Base-by-base conservation (phyloP, 176 grass and related monocot genomes). In the Areca catechu region DNA sequence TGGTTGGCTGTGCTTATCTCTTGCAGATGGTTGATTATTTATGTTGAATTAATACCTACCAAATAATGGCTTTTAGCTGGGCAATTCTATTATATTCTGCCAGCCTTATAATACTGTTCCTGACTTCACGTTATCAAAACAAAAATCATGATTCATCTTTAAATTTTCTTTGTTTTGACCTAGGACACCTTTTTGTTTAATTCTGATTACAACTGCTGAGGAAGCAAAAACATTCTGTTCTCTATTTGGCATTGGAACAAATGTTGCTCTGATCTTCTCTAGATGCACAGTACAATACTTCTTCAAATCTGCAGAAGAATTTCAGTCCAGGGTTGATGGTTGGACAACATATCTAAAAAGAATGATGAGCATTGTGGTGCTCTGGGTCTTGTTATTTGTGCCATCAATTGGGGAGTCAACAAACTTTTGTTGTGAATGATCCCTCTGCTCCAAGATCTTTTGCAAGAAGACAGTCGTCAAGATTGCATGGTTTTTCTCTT, bases 201-300 rank as follows among this genome's bases (percentile, higher is more conserved):
- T 76, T 37, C 76, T 89, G 89, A 95, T 95, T 48, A 95, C 85
- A 22, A 95, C 84, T 50, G 68, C 89, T 30, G 81, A 95, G 24
- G 89, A 95, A 82, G 89, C 89, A 55, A 89, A 95, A 50, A 79
- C 89, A 74, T 95, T 95, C 57, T 95, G 89, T 61, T 81, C 89
- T 19, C 65, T 89, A 43, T 95, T 95, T 77, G 89, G 89, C 5
- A 81, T 95, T 68, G 89, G 89, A 18, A 84, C 85, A 34, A 95
- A 95, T 72, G 55, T 95, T 20, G 84, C 89, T 16, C 81, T 95
- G 20, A 85, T 89, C 75, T 89, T 89, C 51, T 84, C 85, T 18
- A 78, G 85, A 17, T 81, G 81, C 14, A 95, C 85, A 3, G 89
- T 89, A 24, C 89, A 85, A 49, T 89, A 82, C 63, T 95, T 95